A percentile compares a stretch with the other conserved stretches of the same genome.
Conservation (phyloP, 345 rosid genomes). For the Mangifera indica region DNA sequence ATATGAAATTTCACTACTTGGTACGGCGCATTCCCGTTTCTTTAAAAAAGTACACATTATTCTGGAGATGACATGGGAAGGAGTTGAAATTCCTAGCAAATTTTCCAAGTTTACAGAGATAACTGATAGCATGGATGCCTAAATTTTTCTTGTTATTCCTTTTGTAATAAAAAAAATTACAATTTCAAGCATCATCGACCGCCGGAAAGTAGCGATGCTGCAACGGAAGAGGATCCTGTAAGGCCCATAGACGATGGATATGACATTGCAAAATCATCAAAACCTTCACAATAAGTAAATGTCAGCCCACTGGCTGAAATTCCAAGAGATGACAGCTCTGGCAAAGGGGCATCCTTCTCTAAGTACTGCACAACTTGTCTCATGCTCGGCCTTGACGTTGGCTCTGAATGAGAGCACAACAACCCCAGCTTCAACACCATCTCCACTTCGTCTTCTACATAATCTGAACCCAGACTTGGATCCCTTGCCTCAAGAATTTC, state of each 20-base stretch:
- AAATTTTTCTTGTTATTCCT: too few relatives aligned
- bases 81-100: too few relatives aligned
- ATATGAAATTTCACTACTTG: too few relatives aligned
- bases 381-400: constrained; percentile 55
- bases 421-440: constrained; percentile 59
- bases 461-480: constrained; percentile 39
- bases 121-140: too few relatives aligned
- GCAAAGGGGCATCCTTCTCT: constrained; percentile 40
- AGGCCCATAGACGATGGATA: constrained; percentile 36
- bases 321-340: constrained; percentile 38
- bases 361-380: constrained; percentile 51
- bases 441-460: constrained; percentile 40
- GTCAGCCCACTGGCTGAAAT: constrained; percentile 35
- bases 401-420: constrained; percentile 49
- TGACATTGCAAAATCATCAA: constrained; percentile 39
- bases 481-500: constrained; percentile 42
- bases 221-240: constrained; percentile 38
- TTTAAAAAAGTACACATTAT: too few relatives aligned
- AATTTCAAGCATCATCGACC: constrained; percentile 32
- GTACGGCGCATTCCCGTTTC: too few relatives aligned
- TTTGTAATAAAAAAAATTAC: too few relatives aligned
- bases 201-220: constrained; percentile 58
- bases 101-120: too few relatives aligned
- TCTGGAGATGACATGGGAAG: too few relatives aligned
- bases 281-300: constrained; percentile 36